phyloP scores from a whole-genome alignment of 1,284 basidiomycete genomes.

The Sanghuangporus baumii region DNA sequence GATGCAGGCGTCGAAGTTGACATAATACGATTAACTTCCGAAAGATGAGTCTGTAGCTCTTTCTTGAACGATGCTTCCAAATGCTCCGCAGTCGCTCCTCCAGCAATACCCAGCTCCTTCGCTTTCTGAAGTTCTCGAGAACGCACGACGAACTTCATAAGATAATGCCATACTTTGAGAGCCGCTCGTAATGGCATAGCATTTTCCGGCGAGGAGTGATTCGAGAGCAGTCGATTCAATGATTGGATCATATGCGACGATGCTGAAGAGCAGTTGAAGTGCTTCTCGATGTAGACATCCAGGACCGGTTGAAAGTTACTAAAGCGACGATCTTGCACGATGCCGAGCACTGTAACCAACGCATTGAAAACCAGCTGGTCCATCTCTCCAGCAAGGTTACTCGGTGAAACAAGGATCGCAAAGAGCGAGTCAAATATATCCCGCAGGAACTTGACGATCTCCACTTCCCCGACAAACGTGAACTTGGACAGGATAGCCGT shows the following conservation, averaged over 20 bases:
- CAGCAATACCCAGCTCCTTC: conserved; percentile 73
- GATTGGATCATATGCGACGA: conserved; percentile 80
- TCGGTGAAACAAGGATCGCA: conserved; percentile 74
- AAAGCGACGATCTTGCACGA: conserved; percentile 93
- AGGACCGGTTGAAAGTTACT: conserved; percentile 92
- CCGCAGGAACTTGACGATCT: conserved; percentile 92
- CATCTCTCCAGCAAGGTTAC: conserved; percentile 74
- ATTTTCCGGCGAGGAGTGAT: conserved; percentile 70
- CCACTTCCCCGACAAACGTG: conserved; percentile 87
- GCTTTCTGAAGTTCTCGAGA: conserved; percentile 84
- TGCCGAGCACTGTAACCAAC: conserved; percentile 84
- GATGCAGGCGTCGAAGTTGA: conserved; percentile 69
- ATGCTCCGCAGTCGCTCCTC: conserved; percentile 77
- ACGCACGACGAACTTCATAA: conserved; percentile 90
- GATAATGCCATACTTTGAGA: conserved; percentile 94
- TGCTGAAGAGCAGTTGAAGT: conserved; percentile 78
- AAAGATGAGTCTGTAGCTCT: conserved; percentile 71
- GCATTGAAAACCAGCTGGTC: conserved; percentile 88
- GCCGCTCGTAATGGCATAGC: conserved; percentile 80
- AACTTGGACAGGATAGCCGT: conserved; percentile 79
- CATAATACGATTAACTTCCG: conserved; percentile 89
- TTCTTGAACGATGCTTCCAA: conserved; percentile 82
- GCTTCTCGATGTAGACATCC: conserved; percentile 88
- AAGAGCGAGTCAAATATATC: conserved; percentile 94
- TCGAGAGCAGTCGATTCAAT: conserved; percentile 78